Evolutionary conservation across 2,329 filamentous ascomycete genomes (phyloP), one percentile per base, ranked within the genome.

Genomic region (Neurospora sp.): DNA sequence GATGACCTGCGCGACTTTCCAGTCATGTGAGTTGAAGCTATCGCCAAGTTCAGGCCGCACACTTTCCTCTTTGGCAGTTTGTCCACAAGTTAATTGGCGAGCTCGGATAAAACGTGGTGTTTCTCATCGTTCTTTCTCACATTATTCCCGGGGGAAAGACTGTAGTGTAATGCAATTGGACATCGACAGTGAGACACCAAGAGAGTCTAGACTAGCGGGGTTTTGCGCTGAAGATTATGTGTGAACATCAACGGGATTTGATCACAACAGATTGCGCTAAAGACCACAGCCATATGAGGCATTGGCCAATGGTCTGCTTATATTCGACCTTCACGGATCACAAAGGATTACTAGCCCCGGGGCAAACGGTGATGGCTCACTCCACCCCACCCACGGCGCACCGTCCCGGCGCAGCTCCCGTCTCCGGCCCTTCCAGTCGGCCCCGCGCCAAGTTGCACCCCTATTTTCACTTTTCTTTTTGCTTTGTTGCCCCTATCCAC

Each of bases 11-110:
- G 28, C 28, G 52, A 62, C 13, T n/a, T 8, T 9, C 13, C 23
- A 62, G 52, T 62, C 52, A 62, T 62, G 52, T 62, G 52, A 62
- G 52, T 62, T 62, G 52, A 62, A 62, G 52, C 52, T 62, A 62
- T 62, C 52, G 28, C 52, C 52, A 62, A 62, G 23, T 62, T 62
- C 3, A 62, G 23, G 23, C 46, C 19, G 1, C 28, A 62, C 23
- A 33, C 52, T 62, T 33, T 15, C 5, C 3, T 2, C 28, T 36
- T 36, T 62, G 52, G 52, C 28, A 62, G 23, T 10, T 7, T 36
- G 7, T 28, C 36, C 23, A 17, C 7, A 62, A 52, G 3, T 62
- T 62, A 9, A 62, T 62, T 28, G 23, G 52, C 52, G 28, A 62
- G 23, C 52, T 62, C 52, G 52, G 52, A 62, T 8, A 17, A 33